Evolutionary conservation across 495 filamentous ascomycete species (phyloP), one percentile per base, ranked within the genome.

Genomic region (Daldinia caldariorum): DNA sequence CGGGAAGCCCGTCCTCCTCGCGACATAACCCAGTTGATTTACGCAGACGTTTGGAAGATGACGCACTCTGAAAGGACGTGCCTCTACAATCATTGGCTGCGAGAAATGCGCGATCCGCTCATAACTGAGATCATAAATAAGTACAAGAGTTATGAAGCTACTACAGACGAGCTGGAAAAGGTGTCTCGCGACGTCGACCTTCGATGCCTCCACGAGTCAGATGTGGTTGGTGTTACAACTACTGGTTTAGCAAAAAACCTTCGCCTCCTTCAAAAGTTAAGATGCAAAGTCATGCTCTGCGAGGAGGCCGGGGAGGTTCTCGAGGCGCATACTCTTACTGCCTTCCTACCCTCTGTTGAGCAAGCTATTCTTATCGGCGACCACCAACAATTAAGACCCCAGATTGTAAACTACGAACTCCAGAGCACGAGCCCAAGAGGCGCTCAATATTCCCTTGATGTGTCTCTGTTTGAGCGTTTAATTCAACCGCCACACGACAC

Each of bases 301-400:
- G 92, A 94, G 78, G 92, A 95, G 72, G 92, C 92, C 3, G 91
- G 86, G 1, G 91, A 94, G 67, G 89, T 94, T 0, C 77, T 94
- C 29, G 91, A 94, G 70, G 83, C 89, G 0, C 91, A 94, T 74
- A 78, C 88, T 0, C 79, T 94, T 7, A 87, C 89, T 0, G 86
- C 90, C 0, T 72, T 96, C 0, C 73, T 94, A 31, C 91, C 91
- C 1, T 86, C 84, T 0, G 76, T 93, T 4, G 87, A 94, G 71
- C 92, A 94, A 67, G 78, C 82, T 32, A 92, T 94, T 63, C 82
- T 89, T 14, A 94, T 95, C 63, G 91, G 92, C 0, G 92, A 95
- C 72, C 91, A 94, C 69, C 79, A 82, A 6, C 91, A 95, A 66
- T 82, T 94, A 7, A 84, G 89, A 5, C 92, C 92, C 3, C 85